Conservation (phyloP, 805 yeast species). For the Wilhelminamyces savonicus region DNA sequence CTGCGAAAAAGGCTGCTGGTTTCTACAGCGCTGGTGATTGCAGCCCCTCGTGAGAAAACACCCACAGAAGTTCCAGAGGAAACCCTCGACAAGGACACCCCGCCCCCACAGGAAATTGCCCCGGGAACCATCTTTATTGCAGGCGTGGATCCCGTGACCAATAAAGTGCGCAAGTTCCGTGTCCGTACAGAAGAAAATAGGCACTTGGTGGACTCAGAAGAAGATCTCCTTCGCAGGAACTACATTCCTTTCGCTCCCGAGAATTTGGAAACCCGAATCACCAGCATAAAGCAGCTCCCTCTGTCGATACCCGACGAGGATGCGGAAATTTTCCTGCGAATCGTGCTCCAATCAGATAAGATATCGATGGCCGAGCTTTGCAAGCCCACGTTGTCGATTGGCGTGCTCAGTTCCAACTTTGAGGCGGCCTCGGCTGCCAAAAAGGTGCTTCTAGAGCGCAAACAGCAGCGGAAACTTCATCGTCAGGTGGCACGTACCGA, state of each 20-base stretch:
- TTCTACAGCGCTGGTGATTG: conserved; percentile 6
- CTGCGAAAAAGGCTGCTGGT: not conserved
- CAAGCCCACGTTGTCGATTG: conserved; percentile 61
- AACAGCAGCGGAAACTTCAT: conserved; percentile 17
- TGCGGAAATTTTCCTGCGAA: conserved; percentile 32
- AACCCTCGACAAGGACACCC: not conserved
- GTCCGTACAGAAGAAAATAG: too few relatives aligned
- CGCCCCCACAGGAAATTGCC: conserved; percentile 1
- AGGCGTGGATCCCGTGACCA: conserved; percentile 26
- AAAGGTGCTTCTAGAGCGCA: conserved; percentile 15
- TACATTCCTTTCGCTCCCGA: conserved; percentile 33
- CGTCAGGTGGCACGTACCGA: conserved; percentile 23
- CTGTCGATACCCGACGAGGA: conserved; percentile 32
- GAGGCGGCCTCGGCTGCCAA: conserved; percentile 49
- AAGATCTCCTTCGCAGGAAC: too few relatives aligned
- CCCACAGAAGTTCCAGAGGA: conserved; percentile 1
- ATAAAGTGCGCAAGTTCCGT: conserved; percentile 23
- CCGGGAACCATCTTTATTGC: conserved; percentile 21
- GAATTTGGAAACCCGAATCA: conserved; percentile 25
- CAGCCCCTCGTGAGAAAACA: conserved; percentile 6
- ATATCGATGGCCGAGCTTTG: conserved; percentile 69
- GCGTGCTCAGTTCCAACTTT: conserved; percentile 55
- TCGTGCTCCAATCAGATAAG: conserved; percentile 44
- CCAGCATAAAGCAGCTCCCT: conserved; percentile 28
- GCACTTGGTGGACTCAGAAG: too few relatives aligned